phyloP scores from a whole-genome alignment of 805 yeast species.

The Blastobotrys robertii region DNA sequence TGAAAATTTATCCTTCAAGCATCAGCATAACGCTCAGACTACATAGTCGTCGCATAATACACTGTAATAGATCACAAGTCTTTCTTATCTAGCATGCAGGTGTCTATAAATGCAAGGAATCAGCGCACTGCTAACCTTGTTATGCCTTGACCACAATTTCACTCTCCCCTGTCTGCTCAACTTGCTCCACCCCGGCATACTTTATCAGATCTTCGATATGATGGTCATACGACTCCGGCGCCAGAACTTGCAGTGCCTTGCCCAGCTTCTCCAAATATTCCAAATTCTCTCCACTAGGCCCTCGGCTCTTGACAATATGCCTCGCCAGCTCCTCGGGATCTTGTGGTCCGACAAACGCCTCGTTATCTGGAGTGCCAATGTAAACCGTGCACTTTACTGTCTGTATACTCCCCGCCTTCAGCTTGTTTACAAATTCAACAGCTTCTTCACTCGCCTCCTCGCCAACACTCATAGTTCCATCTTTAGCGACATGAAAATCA shows the following conservation, averaged over 20 bases:
- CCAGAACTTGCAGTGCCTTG: conserved; percentile 36
- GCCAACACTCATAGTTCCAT: conserved; percentile 7
- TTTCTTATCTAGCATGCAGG: too few relatives aligned
- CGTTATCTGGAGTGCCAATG: conserved; percentile 74
- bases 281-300: conserved; percentile 75
- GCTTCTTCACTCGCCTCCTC: conserved; percentile 5
- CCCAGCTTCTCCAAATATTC: conserved; percentile 57
- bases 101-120: too few relatives aligned
- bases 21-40: too few relatives aligned
- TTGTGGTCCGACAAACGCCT: conserved; percentile 82
- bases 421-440: conserved; percentile 2
- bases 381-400: conserved; percentile 46
- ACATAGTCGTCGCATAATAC: too few relatives aligned
- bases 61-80: too few relatives aligned
- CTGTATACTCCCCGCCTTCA: not conserved
- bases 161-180: too few relatives aligned
- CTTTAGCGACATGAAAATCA: conserved; percentile 42
- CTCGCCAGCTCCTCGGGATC: conserved; percentile 46
- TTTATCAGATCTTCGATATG: conserved; percentile 33
- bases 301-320: conserved; percentile 45
- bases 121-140: too few relatives aligned
- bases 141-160: too few relatives aligned
- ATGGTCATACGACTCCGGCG: conserved; percentile 30
- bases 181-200: conserved; percentile 18
- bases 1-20: too few relatives aligned